Evolutionary conservation across 257 asterid species (phyloP), one percentile per base, ranked within the genome.

Genomic region (Lycium ferocissimum): DNA sequence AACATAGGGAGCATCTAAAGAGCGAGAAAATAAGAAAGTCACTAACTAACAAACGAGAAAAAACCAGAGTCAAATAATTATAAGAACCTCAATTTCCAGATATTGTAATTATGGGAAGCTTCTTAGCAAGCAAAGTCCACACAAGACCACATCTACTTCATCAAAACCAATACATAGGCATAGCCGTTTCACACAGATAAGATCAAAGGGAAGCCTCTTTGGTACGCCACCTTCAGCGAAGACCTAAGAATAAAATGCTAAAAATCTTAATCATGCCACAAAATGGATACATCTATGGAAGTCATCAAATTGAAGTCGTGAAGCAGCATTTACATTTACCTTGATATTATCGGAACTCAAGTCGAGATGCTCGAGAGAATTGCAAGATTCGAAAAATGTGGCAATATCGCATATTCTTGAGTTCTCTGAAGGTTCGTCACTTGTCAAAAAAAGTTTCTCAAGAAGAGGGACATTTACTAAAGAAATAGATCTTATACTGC

Each of bases 51-150:
- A 59, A 59, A 26, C 18, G 66, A 59, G 26, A 59, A 59, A 7
- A 8, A 59, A 1, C 2, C 57, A 51, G 66, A 18, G 26, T 5
- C 9, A 59, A 59, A 6, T 18, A 18, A 59, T 59, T n/a, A 59
- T 57, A 57, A 59, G 66, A 59, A 59, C 66, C 66, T 59, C 10
- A 73, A 84, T 72, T 22, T 85, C 35, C 2, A 87, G 6, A 26
- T 43, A 10, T 33, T 56, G 65, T 40, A 87, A 53, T 59, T 81
- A 84, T 20, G 89, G 86, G 33, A 72, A 84, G 82, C 86, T 87
- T 84, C 86, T 73, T 1, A 87, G 35, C 57, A 73, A 22, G 84
- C 84, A 84, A 84, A 87, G 83, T 75, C 53, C 45, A 72, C 72
- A 84, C 5, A 56, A 49, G 58, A 81, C 26, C 81, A 51, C 87